These are phyloP conservation scores for Thermothielavioides terrestris DNA, from an alignment of 495 filamentous ascomycete species.

Conservation along the genomic window DNA sequence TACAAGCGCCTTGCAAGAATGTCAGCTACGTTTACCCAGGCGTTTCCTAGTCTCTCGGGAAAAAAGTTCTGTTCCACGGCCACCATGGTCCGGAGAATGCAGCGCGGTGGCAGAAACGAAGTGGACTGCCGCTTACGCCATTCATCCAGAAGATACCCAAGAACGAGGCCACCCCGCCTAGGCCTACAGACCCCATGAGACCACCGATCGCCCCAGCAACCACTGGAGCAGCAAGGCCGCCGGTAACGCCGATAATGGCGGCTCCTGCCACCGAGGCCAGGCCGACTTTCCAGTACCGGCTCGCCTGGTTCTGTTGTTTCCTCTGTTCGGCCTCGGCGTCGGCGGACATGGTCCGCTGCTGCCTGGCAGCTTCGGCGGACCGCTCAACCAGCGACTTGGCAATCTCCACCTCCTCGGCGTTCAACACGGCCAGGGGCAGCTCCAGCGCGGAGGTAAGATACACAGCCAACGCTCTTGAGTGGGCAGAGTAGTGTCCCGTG, in stretches of 20 bases:
- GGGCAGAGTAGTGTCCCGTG: slow-evolving; percentile 61
- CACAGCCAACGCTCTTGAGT: slow-evolving; percentile 60
- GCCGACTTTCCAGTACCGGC: slow-evolving; percentile 77
- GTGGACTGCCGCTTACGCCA: too few species aligned
- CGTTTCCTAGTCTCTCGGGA: too few species aligned
- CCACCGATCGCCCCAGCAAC: slow-evolving; percentile 85
- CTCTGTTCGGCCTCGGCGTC: slow-evolving; percentile 60
- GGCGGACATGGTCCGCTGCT: slow-evolving; percentile 54
- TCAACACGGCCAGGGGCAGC: slow-evolving; percentile 50
- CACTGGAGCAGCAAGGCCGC: slow-evolving; percentile 76
- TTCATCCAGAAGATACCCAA: slow-evolving; percentile 76
- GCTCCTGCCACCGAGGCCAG: slow-evolving; percentile 82
- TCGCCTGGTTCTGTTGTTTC: slow-evolving; percentile 50
- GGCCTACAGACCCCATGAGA: slow-evolving; percentile 73
- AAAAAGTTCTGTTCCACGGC: too few species aligned
- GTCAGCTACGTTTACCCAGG: too few species aligned
- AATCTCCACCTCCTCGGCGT: slow-evolving; percentile 60
- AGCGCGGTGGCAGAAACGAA: too few species aligned
- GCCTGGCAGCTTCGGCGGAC: slow-evolving; percentile 21
- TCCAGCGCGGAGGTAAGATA: slow-evolving; percentile 56
- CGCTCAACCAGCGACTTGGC: slow-evolving; percentile 59
- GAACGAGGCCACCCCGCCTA: slow-evolving; percentile 77
- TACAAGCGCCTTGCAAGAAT: slow-evolving; percentile 70
- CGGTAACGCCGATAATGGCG: slow-evolving; percentile 77
- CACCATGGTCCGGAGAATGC: too few species aligned